Percentiles rank a stretch among this genome's conserved stretches.
These are phyloP conservation scores for Sugiyamaella castrensis DNA, from an alignment of 1,139 yeast genomes.

Conservation along the genomic window DNA sequence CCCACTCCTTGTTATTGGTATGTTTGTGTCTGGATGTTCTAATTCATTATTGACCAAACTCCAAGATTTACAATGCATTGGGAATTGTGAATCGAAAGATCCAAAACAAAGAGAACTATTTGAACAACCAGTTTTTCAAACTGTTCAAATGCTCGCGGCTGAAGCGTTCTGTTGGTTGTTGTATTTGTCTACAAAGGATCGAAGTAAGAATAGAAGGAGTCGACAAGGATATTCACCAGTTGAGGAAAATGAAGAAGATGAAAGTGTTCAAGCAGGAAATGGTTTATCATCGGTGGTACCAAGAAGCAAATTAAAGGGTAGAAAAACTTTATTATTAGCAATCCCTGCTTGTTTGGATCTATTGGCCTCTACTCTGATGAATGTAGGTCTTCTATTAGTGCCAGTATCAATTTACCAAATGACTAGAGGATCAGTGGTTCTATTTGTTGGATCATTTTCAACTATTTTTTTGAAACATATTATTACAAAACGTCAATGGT, in stretches of 20 bases:
- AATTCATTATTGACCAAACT: constrained; percentile 73
- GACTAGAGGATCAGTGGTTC: constrained; percentile 75
- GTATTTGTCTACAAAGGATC: constrained; percentile 21
- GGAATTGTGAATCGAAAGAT: constrained; percentile 48
- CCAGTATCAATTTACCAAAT: constrained; percentile 86
- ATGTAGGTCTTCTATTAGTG: constrained; percentile 67
- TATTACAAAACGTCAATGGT: constrained; percentile 66
- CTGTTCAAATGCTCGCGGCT: constrained; percentile 79
- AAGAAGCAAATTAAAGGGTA: constrained; percentile 26
- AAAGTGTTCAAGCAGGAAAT: constrained; percentile 1
- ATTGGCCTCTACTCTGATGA: constrained; percentile 70
- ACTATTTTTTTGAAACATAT: constrained; percentile 57
- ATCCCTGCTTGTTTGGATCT: constrained; percentile 73
- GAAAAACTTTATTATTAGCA: constrained; percentile 42
- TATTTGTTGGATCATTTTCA: constrained; percentile 73
- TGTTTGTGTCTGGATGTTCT: constrained; percentile 63
- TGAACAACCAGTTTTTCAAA: constrained; percentile 78
- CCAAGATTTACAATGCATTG: constrained; percentile 75
- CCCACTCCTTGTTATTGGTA: constrained; percentile 33
- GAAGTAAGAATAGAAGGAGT: background rate
- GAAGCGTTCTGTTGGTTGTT: constrained; percentile 55
- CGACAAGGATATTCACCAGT: constrained; percentile 12
- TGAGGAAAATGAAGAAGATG: constrained; percentile 4
- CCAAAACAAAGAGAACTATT: constrained; percentile 45
- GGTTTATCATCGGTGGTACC: constrained; percentile 9